Conservation (phyloP, 164 flowering plant genomes). For the Vitis amurensis region DNA sequence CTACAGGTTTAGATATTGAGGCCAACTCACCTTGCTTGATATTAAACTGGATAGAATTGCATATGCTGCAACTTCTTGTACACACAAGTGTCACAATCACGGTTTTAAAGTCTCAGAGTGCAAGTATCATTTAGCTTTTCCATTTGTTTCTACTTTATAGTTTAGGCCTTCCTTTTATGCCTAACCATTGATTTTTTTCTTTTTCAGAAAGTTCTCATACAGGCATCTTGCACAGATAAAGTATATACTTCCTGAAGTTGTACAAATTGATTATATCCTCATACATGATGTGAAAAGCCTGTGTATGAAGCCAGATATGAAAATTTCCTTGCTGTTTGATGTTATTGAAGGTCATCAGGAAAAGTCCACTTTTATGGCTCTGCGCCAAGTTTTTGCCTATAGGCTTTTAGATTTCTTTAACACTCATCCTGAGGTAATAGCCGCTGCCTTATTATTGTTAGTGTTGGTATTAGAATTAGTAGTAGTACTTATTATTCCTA, state of each 20-base stretch:
- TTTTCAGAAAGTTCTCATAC: slow-evolving; percentile 50
- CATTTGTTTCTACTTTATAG: background rate
- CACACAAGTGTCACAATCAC: no score
- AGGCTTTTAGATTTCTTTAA: slow-evolving; percentile 41
- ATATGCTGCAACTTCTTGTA: no score
- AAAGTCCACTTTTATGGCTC: slow-evolving; percentile 41
- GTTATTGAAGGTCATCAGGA: slow-evolving; percentile 36
- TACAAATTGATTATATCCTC: slow-evolving; percentile 53
- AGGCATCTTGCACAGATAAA: slow-evolving; percentile 68
- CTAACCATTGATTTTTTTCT: background rate
- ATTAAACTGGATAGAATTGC: no score
- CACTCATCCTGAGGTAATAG: slow-evolving; percentile 54
- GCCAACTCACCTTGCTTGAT: no score
- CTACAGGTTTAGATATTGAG: no score
- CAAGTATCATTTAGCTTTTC: no score
- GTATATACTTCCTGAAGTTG: slow-evolving; percentile 67
- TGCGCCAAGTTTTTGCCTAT: slow-evolving; percentile 41
- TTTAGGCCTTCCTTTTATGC: background rate
- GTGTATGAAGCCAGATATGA: slow-evolving; percentile 70
- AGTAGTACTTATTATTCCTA: no score
- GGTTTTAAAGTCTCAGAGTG: no score
- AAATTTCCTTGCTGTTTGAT: slow-evolving; percentile 40
- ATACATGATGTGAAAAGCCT: slow-evolving; percentile 53
- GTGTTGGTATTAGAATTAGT: no score
- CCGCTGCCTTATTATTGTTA: background rate